Conservation (phyloP, 495 filamentous ascomycete genomes). For the Penicillium atrosanguineum region DNA sequence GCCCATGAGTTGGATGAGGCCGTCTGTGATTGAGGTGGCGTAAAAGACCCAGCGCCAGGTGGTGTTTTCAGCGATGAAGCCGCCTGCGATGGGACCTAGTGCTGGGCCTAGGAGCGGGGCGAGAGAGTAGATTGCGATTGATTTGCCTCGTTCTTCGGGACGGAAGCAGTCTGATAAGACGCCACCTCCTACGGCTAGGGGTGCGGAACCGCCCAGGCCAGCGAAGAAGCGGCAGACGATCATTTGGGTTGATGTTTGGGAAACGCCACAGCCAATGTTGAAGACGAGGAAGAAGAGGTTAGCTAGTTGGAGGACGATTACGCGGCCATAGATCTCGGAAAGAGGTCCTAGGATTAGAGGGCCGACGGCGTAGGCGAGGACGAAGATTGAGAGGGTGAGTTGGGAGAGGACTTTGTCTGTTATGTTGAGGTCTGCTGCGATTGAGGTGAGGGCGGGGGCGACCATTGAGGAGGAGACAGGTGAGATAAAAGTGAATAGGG, state of each 20-base stretch:
- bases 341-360: constrained; percentile 70
- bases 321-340: constrained; percentile 72
- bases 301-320: constrained; percentile 55
- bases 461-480: constrained; percentile 72
- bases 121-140: constrained; percentile 63
- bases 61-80: constrained; percentile 65
- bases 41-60: constrained; percentile 74
- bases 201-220: constrained; percentile 56
- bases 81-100: constrained; percentile 61
- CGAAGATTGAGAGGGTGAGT: constrained; percentile 67
- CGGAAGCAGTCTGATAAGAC: constrained; percentile 62
- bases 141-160: constrained; percentile 62
- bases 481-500: constrained; percentile 69
- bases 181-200: constrained; percentile 55
- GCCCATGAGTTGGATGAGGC: constrained; percentile 58
- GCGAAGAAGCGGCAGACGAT: constrained; percentile 56
- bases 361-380: constrained; percentile 71
- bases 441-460: constrained; percentile 58
- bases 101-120: constrained; percentile 67
- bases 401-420: constrained; percentile 51
- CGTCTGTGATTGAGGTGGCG: constrained; percentile 60
- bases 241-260: constrained; percentile 50
- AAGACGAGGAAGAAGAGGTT: constrained; percentile 67
- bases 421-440: constrained; percentile 61
- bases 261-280: constrained; percentile 54